Evolutionary conservation across 2,329 filamentous ascomycete genomes (phyloP), one percentile per base, ranked within the genome.

Genomic region (Venturia effusa): DNA sequence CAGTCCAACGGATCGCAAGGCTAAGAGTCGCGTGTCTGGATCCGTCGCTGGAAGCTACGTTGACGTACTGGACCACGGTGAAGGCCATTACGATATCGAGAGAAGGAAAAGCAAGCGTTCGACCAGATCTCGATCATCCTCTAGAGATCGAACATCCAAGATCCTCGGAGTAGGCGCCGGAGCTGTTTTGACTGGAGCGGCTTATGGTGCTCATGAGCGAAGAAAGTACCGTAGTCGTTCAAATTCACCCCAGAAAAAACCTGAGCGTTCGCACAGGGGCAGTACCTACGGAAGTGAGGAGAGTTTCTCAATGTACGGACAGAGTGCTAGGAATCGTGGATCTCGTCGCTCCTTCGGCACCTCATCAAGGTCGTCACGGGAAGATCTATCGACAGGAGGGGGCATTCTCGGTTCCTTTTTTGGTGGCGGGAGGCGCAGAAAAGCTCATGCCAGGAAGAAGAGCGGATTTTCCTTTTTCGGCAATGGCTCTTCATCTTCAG

Each of bases 331-430:
- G 19, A 24, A 30, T 60, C 54, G 62, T 15, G 63, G 63, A n/a
- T 61, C 59, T 40, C 39, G 57, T 22, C 32, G 41, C 11, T 64
- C 63, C 10, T 34, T 61, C 7, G 43, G 43, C 19, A 30, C 51
- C 27, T 57, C 51, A 32, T 64, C 62, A 41, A 62, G 45, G n/a
- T 59, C 45, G 10, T 64, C 63, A 13, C 24, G 45, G 8, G 63
- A 61, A 39, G 59, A 62, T 62, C 32, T 61, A 11, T 24, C 59
- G 30, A 71, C 32, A 19, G 79, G 81, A 66, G 27, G 51, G 3
- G 51, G 51, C 13, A 79, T 84, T 63, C 76, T 91, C 54, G 76
- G 76, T 64, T 70, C 3, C 74, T 73, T 90, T 70, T 69, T 71
- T 41, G 69, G 72, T 17, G 70, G 5, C 73, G 73, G 64, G 66